Conservation (phyloP, 2,329 filamentous ascomycete species). For the Emmonsia crescens region DNA sequence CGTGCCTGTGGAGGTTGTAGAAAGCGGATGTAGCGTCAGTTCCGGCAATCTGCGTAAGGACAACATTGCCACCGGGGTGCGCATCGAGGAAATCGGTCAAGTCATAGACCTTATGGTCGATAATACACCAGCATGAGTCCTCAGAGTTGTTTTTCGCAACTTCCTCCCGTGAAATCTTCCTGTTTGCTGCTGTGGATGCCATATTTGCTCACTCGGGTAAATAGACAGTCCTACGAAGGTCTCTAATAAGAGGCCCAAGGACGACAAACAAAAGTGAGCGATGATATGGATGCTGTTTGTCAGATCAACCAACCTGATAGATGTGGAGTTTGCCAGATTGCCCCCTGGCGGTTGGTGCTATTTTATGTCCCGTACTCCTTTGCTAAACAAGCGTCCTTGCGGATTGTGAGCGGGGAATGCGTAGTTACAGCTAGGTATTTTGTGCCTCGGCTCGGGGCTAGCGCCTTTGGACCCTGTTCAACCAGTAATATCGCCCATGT, state of each 20-base stretch:
- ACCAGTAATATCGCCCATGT: neutral
- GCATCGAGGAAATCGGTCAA: slow-evolving; percentile 74
- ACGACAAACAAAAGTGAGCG: neutral
- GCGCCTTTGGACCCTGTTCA: neutral
- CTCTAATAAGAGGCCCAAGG: neutral
- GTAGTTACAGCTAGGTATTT: neutral
- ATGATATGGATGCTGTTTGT: neutral
- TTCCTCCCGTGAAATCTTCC: slow-evolving; percentile 39
- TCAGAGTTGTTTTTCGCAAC: slow-evolving; percentile 67
- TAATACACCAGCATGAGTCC: slow-evolving; percentile 70
- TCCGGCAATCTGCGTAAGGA: slow-evolving; percentile 70
- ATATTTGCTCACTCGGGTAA: neutral
- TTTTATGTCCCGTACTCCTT: neutral
- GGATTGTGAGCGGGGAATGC: neutral
- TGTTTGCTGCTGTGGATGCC: neutral
- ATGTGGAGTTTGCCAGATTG: neutral
- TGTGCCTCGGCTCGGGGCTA: neutral
- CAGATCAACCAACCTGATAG: neutral
- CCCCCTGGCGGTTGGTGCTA: neutral
- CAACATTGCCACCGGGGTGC: slow-evolving; percentile 71
- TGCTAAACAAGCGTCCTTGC: neutral
- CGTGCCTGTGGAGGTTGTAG: slow-evolving; percentile 86
- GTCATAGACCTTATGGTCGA: slow-evolving; percentile 82
- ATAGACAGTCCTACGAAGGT: neutral
- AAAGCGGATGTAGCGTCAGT: slow-evolving; percentile 72